Evolutionary conservation across 352 stramenopile genomes (phyloP).

Genomic region (Pythium oligandrum): DNA sequence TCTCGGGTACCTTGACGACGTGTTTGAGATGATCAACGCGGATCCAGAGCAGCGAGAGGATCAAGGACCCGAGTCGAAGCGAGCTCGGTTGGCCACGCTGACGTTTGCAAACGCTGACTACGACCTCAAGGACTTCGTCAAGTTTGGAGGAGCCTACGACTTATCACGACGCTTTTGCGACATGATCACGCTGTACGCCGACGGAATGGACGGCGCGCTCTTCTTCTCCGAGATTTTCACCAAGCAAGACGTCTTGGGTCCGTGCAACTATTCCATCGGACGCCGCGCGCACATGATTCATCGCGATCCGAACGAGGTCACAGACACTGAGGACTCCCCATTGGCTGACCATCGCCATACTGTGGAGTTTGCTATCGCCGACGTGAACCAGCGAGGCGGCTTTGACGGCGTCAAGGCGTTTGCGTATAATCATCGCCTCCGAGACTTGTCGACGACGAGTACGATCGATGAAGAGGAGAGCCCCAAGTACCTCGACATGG

Average conservation of each 20-base stretch:
- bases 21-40: constrained; percentile 14
- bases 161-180: constrained; percentile 16
- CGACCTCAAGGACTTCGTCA: constrained; percentile 13
- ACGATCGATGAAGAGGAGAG: not conserved
- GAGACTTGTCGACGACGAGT: constrained; percentile 9
- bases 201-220: constrained; percentile 33
- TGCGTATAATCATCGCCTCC: constrained; percentile 40
- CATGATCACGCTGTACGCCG: constrained; percentile 46
- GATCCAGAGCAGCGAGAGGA: not conserved
- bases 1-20: constrained; percentile 14
- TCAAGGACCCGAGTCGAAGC: not conserved
- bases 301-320: not conserved
- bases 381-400: constrained; percentile 48
- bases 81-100: constrained; percentile 10
- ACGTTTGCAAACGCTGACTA: constrained; percentile 17
- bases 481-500: constrained; percentile 43
- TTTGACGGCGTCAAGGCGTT: constrained; percentile 49
- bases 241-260: constrained; percentile 15
- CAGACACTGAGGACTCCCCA: too few relatives aligned
- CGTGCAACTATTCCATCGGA: constrained; percentile 24
- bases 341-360: too few relatives aligned
- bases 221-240: constrained; percentile 34
- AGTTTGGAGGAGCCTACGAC: constrained; percentile 14
- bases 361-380: constrained; percentile 45
- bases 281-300: constrained; percentile 22